These are phyloP conservation scores for Clarireedia sp. DNA, from an alignment of 2,329 filamentous ascomycete genomes.

Conservation along the genomic window DNA sequence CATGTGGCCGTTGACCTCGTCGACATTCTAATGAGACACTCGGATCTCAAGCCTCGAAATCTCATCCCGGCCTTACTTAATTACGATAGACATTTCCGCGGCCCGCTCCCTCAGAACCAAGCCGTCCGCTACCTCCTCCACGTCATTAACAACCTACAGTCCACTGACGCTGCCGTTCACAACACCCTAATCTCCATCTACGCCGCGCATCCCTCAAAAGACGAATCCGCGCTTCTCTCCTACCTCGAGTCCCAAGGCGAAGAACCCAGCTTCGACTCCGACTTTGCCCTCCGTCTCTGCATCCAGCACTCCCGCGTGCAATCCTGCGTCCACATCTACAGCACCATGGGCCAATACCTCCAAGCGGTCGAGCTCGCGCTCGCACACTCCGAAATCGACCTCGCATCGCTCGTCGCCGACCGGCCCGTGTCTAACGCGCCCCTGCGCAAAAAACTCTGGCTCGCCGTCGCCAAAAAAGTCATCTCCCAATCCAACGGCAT, in stretches of 20 bases:
- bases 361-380: constrained; percentile 90
- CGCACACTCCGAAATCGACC: constrained; percentile 80
- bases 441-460: constrained; percentile 89
- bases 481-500: constrained; percentile 82
- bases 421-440: constrained; percentile 69
- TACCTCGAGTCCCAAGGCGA: constrained; percentile 89
- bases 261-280: constrained; percentile 82
- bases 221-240: constrained; percentile 76
- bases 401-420: constrained; percentile 84
- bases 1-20: constrained; percentile 78
- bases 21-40: constrained; percentile 92
- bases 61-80: constrained; percentile 90
- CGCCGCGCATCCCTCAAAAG: constrained; percentile 72
- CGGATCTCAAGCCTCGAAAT: constrained; percentile 73
- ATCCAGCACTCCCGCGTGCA: constrained; percentile 91
- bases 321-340: constrained; percentile 95
- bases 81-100: constrained; percentile 74
- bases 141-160: constrained; percentile 78
- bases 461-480: constrained; percentile 89
- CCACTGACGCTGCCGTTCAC: constrained; percentile 79
- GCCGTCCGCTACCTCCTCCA: constrained; percentile 90
- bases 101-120: constrained; percentile 70
- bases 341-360: constrained; percentile 87
- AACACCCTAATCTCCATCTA: constrained; percentile 97
- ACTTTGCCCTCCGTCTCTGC: constrained; percentile 91